phyloP scores from a whole-genome alignment of 768 basidiomycete genomes.

The Russula vinacea region DNA sequence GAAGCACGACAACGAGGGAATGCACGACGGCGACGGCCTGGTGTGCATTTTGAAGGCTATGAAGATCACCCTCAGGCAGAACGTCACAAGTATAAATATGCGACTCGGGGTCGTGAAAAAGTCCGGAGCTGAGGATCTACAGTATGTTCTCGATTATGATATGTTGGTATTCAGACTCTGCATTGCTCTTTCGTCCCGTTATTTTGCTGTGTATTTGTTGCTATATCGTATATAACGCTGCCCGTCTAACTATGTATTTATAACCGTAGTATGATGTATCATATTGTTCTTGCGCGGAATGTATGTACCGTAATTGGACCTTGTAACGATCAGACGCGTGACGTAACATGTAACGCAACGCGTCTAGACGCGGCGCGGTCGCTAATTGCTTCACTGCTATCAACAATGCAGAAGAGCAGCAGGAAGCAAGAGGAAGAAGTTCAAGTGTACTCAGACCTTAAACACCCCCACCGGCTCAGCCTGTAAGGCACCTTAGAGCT shows the following conservation, averaged over 20 bases:
- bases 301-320: not conserved
- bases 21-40: constrained; percentile 35
- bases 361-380: not conserved
- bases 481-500: constrained; percentile 49
- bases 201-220: constrained; percentile 8
- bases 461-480: constrained; percentile 70
- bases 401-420: constrained; percentile 26
- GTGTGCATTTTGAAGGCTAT: constrained; percentile 37
- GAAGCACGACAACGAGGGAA: constrained; percentile 42
- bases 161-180: not conserved
- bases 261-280: constrained; percentile 24
- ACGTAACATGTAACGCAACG: constrained; percentile 23
- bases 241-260: constrained; percentile 24
- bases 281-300: constrained; percentile 22
- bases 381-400: not conserved
- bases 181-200: not conserved
- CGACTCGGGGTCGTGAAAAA: constrained; percentile 19
- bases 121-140: constrained; percentile 10
- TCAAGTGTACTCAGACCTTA: constrained; percentile 35
- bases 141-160: constrained; percentile 14
- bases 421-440: constrained; percentile 30
- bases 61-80: constrained; percentile 34
- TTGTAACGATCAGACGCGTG: not conserved
- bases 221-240: constrained; percentile 19
- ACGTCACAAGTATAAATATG: constrained; percentile 24